Evolutionary conservation across 768 basidiomycete genomes (phyloP).

Genomic region (Hydnum rufescens): DNA sequence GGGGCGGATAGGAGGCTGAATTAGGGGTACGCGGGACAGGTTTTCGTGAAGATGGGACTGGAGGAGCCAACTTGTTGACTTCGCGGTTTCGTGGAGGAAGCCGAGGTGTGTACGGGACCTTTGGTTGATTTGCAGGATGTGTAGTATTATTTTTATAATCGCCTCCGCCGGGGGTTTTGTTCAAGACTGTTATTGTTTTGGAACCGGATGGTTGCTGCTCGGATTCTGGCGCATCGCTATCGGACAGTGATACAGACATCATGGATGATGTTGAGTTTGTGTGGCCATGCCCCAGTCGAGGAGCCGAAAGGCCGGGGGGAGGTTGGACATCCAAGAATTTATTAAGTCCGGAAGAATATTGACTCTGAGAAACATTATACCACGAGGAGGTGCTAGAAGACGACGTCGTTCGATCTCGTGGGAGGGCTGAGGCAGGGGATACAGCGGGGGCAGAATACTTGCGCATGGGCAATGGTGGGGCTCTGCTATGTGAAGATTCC

Average conservation of each 20-base stretch:
- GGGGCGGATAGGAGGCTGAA: not conserved
- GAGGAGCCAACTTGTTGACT: not conserved
- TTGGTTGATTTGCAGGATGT: not conserved
- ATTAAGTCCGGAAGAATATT: too few species aligned
- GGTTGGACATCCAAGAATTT: too few species aligned
- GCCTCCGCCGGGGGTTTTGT: not conserved
- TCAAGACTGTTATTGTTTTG: not conserved
- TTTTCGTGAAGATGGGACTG: not conserved
- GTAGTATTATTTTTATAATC: not conserved
- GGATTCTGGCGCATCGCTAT: not conserved
- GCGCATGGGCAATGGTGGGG: too few species aligned
- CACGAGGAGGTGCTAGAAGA: too few species aligned
- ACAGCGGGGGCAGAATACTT: too few species aligned
- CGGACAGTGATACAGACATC: constrained; percentile 1
- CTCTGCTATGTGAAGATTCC: too few species aligned
- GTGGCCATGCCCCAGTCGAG: not conserved
- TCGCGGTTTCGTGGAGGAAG: not conserved
- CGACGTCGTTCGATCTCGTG: too few species aligned
- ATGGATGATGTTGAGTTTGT: not conserved
- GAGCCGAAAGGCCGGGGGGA: not conserved
- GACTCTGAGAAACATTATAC: too few species aligned
- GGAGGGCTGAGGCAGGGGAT: too few species aligned
- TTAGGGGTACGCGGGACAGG: not conserved
- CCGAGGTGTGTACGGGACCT: not conserved
- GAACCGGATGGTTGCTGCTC: not conserved